phyloP scores from a whole-genome alignment of 495 filamentous ascomycete genomes.

The Daldinia loculata region DNA sequence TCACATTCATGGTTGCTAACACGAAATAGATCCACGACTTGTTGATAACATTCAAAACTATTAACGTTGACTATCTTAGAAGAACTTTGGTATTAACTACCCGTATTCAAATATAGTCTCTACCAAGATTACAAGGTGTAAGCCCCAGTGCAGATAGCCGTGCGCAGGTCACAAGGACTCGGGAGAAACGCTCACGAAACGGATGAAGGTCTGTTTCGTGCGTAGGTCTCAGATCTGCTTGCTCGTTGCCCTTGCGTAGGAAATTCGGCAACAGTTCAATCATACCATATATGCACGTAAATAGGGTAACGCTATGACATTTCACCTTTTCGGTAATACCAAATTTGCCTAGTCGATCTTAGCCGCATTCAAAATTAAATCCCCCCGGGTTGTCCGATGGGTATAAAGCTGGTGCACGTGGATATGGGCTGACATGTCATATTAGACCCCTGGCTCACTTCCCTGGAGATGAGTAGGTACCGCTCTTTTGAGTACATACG shows the following conservation, averaged over 20 bases:
- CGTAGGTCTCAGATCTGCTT: conserved; percentile 10
- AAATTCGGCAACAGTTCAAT: conserved; percentile 9
- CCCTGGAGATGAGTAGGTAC: conserved; percentile 8
- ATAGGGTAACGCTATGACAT: conserved; percentile 3
- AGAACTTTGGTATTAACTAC: background rate
- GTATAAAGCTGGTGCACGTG: conserved; percentile 24
- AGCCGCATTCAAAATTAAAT: conserved; percentile 15
- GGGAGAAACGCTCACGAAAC: background rate
- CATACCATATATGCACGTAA: conserved; percentile 4
- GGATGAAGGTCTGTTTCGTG: background rate
- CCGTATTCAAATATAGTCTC: conserved; percentile 4
- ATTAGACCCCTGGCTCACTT: conserved; percentile 13
- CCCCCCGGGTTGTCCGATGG: conserved; percentile 15
- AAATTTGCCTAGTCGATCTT: conserved; percentile 32
- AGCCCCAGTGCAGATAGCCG: conserved; percentile 4
- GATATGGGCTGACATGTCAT: conserved; percentile 30
- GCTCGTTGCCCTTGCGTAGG: background rate
- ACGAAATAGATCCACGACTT: background rate
- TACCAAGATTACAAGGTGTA: conserved; percentile 24
- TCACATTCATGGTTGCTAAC: background rate
- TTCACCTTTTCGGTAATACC: conserved; percentile 14
- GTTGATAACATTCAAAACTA: background rate
- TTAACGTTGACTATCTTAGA: background rate
- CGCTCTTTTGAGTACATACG: conserved; percentile 15
- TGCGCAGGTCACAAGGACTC: conserved; percentile 12